These are phyloP conservation scores for Syzygium aqueum DNA, from an alignment of 345 rosid species.

Conservation along the genomic window DNA sequence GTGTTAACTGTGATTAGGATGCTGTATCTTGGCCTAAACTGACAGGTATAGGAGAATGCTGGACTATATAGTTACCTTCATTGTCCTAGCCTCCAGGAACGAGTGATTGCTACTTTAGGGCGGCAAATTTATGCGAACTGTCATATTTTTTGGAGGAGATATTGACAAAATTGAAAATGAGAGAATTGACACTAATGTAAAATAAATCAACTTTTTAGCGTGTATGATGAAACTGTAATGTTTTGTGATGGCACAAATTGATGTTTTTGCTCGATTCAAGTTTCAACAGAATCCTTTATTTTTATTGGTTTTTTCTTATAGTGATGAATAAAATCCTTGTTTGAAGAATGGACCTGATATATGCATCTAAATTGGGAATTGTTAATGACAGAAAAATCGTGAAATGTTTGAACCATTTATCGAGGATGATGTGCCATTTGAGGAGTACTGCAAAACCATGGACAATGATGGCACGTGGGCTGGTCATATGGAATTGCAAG, in stretches of 20 bases:
- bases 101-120: background rate
- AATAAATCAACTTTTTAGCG: background rate
- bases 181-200: background rate
- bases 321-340: background rate
- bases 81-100: background rate
- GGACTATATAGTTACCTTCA: background rate
- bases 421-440: constrained; percentile 86
- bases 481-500: constrained; percentile 93
- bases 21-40: background rate
- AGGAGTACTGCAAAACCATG: constrained; percentile 78
- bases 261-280: background rate
- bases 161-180: background rate
- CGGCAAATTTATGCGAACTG: background rate
- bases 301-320: background rate
- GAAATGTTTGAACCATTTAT: constrained; percentile 84
- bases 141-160: background rate
- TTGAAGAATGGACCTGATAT: background rate
- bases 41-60: background rate
- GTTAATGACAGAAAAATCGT: constrained; percentile 47
- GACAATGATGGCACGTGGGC: constrained; percentile 92
- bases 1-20: background rate
- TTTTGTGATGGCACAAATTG: background rate
- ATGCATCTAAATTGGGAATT: constrained; percentile 8
- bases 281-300: background rate
- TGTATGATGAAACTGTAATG: background rate